Evolutionary conservation across 495 filamentous ascomycete genomes (phyloP).

Genomic region (Tuber microsphaerosporum): DNA sequence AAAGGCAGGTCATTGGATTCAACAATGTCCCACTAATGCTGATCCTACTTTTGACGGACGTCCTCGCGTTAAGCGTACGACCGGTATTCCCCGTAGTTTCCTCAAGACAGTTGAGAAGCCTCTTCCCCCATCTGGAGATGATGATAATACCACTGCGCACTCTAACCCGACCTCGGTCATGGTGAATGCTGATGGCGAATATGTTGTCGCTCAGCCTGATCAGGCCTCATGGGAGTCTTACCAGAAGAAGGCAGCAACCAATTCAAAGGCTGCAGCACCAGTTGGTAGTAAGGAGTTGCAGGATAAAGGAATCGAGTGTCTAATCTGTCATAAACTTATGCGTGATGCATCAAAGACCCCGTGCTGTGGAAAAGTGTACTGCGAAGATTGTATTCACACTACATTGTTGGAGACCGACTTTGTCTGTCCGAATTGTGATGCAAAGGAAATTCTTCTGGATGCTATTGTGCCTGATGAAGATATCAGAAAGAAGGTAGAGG

Average conservation of each 20-base stretch:
- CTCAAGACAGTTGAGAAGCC: slow-evolving; percentile 91
- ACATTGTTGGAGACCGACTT: slow-evolving; percentile 96
- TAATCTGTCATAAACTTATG: slow-evolving; percentile 93
- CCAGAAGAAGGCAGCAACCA: slow-evolving; percentile 71
- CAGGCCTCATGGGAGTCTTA: slow-evolving; percentile 92
- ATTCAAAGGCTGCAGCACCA: slow-evolving; percentile 71
- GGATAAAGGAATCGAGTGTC: slow-evolving; percentile 80
- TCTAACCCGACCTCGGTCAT: slow-evolving; percentile 73
- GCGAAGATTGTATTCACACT: slow-evolving; percentile 97
- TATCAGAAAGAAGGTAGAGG: slow-evolving; percentile 64
- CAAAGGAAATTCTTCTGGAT: slow-evolving; percentile 86
- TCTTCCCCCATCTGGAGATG: slow-evolving; percentile 61
- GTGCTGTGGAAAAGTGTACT: slow-evolving; percentile 95
- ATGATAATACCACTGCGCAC: slow-evolving; percentile 48
- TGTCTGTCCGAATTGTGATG: slow-evolving; percentile 82
- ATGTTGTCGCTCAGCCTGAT: slow-evolving; percentile 88
- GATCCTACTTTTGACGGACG: slow-evolving; percentile 90
- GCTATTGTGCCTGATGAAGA: slow-evolving; percentile 77
- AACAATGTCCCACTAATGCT: slow-evolving; percentile 92
- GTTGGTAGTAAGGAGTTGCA: slow-evolving; percentile 72
- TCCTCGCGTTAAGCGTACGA: slow-evolving; percentile 86
- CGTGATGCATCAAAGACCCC: slow-evolving; percentile 96
- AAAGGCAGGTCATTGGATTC: slow-evolving; percentile 79
- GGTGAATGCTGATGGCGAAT: slow-evolving; percentile 96
- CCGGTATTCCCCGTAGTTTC: slow-evolving; percentile 88